Evolutionary conservation across 2,329 filamentous ascomycete species (phyloP).

Genomic region (Coccinonectria pachysandricola): DNA sequence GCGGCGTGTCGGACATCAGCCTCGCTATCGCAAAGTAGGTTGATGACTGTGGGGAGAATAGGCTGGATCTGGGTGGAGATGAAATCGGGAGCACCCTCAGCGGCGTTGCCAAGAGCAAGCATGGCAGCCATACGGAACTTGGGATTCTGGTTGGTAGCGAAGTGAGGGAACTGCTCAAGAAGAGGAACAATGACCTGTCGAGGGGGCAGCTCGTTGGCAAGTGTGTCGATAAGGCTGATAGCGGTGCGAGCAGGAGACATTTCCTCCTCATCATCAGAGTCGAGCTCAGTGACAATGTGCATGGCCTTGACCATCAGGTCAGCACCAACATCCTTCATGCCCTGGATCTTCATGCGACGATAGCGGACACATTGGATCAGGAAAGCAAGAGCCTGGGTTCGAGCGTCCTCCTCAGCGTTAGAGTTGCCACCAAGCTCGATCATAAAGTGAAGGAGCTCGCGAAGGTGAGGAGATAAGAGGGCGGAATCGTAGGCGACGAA

Average conservation of each 20-base stretch:
- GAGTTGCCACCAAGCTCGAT: slow-evolving; percentile 72
- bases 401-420: slow-evolving; percentile 70
- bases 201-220: slow-evolving; percentile 79
- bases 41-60: slow-evolving; percentile 76
- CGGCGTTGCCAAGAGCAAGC: slow-evolving; percentile 82
- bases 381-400: slow-evolving; percentile 86
- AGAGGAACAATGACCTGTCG: slow-evolving; percentile 91
- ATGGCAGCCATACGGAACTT: slow-evolving; percentile 84
- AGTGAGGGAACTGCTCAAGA: slow-evolving; percentile 74
- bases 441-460: slow-evolving; percentile 89
- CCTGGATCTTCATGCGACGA: slow-evolving; percentile 92
- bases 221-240: slow-evolving; percentile 77
- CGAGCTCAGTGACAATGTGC: slow-evolving; percentile 82
- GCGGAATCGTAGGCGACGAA: slow-evolving; percentile 83
- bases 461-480: slow-evolving; percentile 75
- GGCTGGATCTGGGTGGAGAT: slow-evolving; percentile 83
- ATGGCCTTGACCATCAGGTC: slow-evolving; percentile 80
- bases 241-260: slow-evolving; percentile 72
- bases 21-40: slow-evolving; percentile 75
- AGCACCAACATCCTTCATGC: slow-evolving; percentile 71
- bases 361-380: slow-evolving; percentile 86
- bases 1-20: slow-evolving; percentile 77
- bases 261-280: slow-evolving; percentile 70
- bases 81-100: slow-evolving; percentile 95
- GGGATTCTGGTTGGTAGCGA: slow-evolving; percentile 63